Percentiles rank a stretch among this genome's conserved stretches.
Evolutionary conservation across 225 moss, liverwort and hornwort species (phyloP).

Genomic region (Neckera pumila): DNA sequence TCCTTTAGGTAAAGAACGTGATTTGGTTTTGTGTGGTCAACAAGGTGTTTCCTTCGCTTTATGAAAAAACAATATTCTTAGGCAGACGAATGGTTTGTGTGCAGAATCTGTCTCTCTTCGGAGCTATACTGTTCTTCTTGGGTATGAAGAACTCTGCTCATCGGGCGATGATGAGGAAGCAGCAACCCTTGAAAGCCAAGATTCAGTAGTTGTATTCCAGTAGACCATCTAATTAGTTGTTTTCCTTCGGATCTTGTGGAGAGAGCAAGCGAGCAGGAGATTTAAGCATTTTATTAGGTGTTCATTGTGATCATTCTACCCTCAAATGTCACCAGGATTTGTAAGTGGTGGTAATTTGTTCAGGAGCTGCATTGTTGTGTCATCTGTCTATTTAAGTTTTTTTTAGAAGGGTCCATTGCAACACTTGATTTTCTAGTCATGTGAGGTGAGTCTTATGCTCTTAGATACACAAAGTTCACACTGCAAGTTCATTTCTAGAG

Average conservation of each 20-base stretch:
- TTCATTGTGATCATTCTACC: not conserved
- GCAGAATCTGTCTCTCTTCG: constrained; percentile 92
- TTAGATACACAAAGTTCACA: not conserved
- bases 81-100: not conserved
- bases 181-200: constrained; percentile 50
- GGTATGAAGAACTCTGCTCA: constrained; percentile 73
- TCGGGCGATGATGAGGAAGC: constrained; percentile 59
- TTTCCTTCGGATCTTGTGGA: not conserved
- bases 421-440: not conserved
- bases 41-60: not conserved
- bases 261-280: not conserved
- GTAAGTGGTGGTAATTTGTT: not conserved
- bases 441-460: not conserved
- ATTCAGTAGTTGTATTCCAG: constrained; percentile 10
- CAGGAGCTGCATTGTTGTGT: not conserved
- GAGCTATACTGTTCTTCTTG: constrained; percentile 76
- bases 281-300: not conserved
- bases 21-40: not conserved
- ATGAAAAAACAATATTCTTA: not conserved
- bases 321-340: not conserved
- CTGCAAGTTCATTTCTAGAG: not conserved
- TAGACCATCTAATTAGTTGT: not conserved
- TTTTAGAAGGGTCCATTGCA: not conserved
- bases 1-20: not conserved
- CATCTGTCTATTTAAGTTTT: not conserved